Conservation (phyloP, 2,329 filamentous ascomycete species). For the Diplodia seriata region DNA sequence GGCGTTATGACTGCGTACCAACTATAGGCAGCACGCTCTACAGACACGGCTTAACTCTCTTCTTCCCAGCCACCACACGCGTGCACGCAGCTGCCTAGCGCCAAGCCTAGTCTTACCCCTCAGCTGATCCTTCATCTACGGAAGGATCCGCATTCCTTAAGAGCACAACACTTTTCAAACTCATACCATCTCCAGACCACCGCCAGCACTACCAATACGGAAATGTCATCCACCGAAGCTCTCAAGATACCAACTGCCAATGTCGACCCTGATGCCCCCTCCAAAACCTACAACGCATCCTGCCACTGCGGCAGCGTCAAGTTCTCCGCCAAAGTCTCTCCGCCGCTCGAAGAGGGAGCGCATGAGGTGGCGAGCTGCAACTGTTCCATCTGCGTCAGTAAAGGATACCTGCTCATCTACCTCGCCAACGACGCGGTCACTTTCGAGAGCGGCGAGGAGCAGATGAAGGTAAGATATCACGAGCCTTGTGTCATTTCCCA, state of each 20-base stretch:
- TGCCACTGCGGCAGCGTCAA: slow-evolving; percentile 63
- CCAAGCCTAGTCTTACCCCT: neutral
- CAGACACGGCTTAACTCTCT: too few species aligned
- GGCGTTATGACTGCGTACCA: too few species aligned
- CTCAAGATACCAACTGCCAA: neutral
- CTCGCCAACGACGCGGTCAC: slow-evolving; percentile 35
- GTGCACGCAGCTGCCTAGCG: slow-evolving; percentile 1
- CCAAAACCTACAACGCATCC: slow-evolving; percentile 53
- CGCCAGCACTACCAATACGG: neutral
- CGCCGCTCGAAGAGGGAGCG: slow-evolving; percentile 53
- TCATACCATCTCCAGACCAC: neutral
- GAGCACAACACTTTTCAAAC: neutral
- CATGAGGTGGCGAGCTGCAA: slow-evolving; percentile 57
- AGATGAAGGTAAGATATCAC: neutral
- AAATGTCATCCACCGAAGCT: neutral
- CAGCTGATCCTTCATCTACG: neutral
- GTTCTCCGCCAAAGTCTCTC: slow-evolving; percentile 58
- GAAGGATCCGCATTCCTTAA: neutral
- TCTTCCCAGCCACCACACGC: neutral
- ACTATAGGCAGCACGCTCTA: too few species aligned
- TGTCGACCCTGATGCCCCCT: neutral
- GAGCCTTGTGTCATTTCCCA: too few species aligned
- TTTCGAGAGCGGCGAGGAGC: slow-evolving; percentile 35
- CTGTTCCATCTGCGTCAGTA: slow-evolving; percentile 61
- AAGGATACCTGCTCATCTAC: slow-evolving; percentile 59